These are phyloP conservation scores for Diaporthe aspalathi DNA, from an alignment of 2,329 filamentous ascomycete genomes.

Conservation along the genomic window DNA sequence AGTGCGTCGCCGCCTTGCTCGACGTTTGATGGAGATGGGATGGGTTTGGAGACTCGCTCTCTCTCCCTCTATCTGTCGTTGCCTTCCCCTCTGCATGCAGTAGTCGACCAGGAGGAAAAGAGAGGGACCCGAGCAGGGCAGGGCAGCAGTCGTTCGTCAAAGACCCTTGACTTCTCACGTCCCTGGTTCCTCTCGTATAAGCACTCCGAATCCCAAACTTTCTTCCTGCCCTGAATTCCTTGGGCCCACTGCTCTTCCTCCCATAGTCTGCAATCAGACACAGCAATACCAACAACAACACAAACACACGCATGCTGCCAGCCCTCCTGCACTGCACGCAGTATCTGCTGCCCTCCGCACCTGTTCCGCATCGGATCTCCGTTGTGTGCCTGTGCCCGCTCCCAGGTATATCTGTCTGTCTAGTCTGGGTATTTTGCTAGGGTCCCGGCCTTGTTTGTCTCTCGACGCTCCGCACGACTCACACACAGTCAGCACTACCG, in stretches of 20 bases:
- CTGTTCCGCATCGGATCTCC: conserved; percentile 9
- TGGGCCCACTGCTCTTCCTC: neutral
- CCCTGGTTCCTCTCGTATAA: conserved; percentile 19
- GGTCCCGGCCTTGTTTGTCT: conserved; percentile 18
- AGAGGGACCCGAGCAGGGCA: neutral
- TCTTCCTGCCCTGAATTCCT: neutral
- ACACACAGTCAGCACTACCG: conserved; percentile 36
- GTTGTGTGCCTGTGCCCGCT: conserved; percentile 13
- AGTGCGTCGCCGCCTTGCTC: conserved; percentile 30
- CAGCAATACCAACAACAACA: conserved; percentile 16
- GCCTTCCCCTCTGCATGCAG: neutral
- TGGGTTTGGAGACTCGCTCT: conserved; percentile 10
- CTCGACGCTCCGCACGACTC: conserved; percentile 23
- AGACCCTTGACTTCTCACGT: neutral
- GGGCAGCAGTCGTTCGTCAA: neutral
- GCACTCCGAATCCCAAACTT: conserved; percentile 5
- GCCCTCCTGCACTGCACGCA: neutral
- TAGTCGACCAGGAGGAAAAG: neutral
- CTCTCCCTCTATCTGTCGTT: neutral
- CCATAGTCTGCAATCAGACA: conserved; percentile 26
- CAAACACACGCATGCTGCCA: neutral
- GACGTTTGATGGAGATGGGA: conserved; percentile 14
- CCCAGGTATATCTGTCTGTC: conserved; percentile 20
- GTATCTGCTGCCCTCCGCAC: neutral
- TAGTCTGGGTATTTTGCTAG: neutral